Base-by-base conservation (phyloP, 371 early-diverging fungal genomes). In the Mucor lusitanicus region DNA sequence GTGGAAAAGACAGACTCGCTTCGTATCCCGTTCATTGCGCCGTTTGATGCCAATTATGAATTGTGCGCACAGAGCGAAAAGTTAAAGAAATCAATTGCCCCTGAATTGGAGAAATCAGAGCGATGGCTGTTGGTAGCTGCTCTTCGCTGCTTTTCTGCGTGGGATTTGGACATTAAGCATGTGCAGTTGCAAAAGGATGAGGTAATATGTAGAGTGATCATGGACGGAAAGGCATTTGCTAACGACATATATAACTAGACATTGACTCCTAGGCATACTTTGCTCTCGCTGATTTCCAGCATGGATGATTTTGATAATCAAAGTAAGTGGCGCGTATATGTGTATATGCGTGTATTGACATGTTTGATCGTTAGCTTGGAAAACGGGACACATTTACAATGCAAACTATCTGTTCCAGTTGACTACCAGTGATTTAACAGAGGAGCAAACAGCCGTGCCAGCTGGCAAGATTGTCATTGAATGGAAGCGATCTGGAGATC, bases 1-100 rank as follows among this genome's bases (percentile, higher is more conserved):
- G 78, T 85, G 48, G 79, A 83, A 28, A 87, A 85, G 57, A 58
- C 65, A 19, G 87, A 89, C 48, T 54, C 73, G 2, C 40, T 82
- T 25, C 76, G 85, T 28, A 73, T 89, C 33, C 70, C 80, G 7
- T 89, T 87, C 65, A 64, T 74, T 60, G 59, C 73, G 6, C 77
- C 87, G 12, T 87, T 89, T 66, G 85, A 84, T 59, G 69, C 67
- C 3, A 67, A 64, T 39, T 89, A 83, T 65, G 75, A 77, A 56
- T 28, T 79, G 25, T 70, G 72, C 58, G 71, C 74, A 3, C 71
- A 75, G 28, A 75, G 70, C 32, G 77, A 79, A 30, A 64, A 65
- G 21, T n/a, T 59, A 6, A n/a, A 68, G 55, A 37, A 56, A 17
- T 61, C 77, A 3, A 50, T 81, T 6, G 64, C 79, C 0, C 77